These are phyloP conservation scores for Chrysophaeum taylorii DNA, from an alignment of 352 stramenopile genomes.

Conservation along the genomic window DNA sequence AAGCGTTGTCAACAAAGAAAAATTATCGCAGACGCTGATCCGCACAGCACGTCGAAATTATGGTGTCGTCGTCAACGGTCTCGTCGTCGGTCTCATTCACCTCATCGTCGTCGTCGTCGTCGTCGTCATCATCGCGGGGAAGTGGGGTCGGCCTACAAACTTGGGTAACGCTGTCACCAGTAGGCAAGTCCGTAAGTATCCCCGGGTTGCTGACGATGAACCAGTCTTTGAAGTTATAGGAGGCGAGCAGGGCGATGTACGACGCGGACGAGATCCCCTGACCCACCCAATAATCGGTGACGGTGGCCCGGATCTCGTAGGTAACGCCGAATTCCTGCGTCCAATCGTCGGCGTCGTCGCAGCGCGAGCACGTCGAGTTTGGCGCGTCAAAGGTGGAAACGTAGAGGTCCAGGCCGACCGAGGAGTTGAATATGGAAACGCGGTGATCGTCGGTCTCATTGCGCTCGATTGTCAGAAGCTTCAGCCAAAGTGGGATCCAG, in stretches of 20 bases:
- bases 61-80: background rate
- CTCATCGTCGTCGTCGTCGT: background rate
- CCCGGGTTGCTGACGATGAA: background rate
- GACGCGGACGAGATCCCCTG: background rate
- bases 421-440: background rate
- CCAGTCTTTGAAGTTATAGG: background rate
- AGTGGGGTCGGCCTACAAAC: background rate
- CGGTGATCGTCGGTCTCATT: too few species aligned
- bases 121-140: too few species aligned
- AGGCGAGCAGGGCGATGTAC: conserved; percentile 4
- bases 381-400: background rate
- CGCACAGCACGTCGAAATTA: too few species aligned
- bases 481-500: conserved; percentile 4
- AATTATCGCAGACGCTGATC: too few species aligned
- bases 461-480: background rate
- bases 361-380: too few species aligned
- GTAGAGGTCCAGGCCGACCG: background rate
- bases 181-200: background rate
- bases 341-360: too few species aligned
- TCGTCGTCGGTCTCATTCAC: background rate
- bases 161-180: background rate
- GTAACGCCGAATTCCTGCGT: too few species aligned
- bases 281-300: background rate
- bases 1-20: too few species aligned
- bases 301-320: background rate